These are phyloP conservation scores for Kingdonia uniflora DNA, from an alignment of 164 flowering plant genomes.

Conservation along the genomic window DNA sequence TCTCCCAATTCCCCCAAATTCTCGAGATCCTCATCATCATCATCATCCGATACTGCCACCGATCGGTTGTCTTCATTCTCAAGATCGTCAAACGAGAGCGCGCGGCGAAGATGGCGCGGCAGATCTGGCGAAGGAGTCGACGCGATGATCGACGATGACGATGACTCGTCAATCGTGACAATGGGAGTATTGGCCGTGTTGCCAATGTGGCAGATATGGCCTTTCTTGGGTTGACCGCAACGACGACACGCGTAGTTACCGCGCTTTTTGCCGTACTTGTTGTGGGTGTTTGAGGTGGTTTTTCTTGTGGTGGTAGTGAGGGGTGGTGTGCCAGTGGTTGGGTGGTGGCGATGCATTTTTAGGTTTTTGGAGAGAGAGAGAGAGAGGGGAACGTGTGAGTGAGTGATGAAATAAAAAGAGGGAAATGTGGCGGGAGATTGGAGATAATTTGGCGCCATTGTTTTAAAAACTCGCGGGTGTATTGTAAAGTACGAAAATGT, in stretches of 20 bases:
- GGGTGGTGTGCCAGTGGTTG: neutral
- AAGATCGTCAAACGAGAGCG: constrained; percentile 53
- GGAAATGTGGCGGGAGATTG: constrained; percentile 31
- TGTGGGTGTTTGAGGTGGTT: constrained; percentile 7
- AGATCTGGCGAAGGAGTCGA: neutral
- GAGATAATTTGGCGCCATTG: too few species aligned
- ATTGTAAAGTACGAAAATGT: too few species aligned
- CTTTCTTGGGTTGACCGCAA: constrained; percentile 84
- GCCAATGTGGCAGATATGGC: constrained; percentile 46
- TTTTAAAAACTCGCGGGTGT: too few species aligned
- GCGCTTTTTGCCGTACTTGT: constrained; percentile 47
- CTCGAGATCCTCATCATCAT: constrained; percentile 8
- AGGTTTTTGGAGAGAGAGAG: neutral
- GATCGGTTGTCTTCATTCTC: constrained; percentile 19
- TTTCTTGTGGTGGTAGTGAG: constrained; percentile 11
- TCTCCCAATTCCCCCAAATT: neutral
- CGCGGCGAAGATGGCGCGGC: constrained; percentile 35
- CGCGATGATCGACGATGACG: neutral
- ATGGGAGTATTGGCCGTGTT: constrained; percentile 9
- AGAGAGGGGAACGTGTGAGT: neutral
- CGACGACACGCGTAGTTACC: constrained; percentile 90
- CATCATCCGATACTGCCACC: constrained; percentile 14
- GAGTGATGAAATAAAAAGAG: constrained; percentile 4
- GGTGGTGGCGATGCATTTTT: constrained; percentile 7
- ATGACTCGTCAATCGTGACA: neutral